A percentile compares a stretch with the other conserved stretches of the same genome.
Evolutionary conservation across 2,329 filamentous ascomycete species (phyloP).

Genomic region (Pezizomycotina sp.): DNA sequence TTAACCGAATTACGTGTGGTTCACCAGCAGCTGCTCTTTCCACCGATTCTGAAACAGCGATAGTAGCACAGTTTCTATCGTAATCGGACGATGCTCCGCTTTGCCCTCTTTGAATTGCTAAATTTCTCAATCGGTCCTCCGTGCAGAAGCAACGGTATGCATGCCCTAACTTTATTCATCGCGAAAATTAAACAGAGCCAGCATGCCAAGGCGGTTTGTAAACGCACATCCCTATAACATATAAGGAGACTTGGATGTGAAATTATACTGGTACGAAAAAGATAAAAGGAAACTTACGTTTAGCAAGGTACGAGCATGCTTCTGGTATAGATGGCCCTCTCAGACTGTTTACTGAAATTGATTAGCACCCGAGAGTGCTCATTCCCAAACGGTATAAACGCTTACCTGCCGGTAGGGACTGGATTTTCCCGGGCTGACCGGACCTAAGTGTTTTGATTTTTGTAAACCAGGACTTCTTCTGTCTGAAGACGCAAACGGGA

Average conservation of each 20-base stretch:
- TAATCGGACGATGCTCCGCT: constrained; percentile 45
- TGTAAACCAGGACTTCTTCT: too few species aligned
- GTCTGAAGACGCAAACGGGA: too few species aligned
- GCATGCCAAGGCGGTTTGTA: too few species aligned
- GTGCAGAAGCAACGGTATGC: constrained; percentile 93
- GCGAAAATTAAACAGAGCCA: background rate
- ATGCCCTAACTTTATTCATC: constrained; percentile 36
- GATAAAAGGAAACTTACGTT: constrained; percentile 26
- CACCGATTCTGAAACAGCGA: constrained; percentile 51
- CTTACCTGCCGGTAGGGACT: constrained; percentile 72
- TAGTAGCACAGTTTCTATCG: constrained; percentile 54
- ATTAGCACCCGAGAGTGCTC: too few species aligned
- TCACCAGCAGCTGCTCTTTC: constrained; percentile 53
- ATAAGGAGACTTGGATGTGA: background rate
- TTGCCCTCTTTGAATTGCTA: constrained; percentile 47
- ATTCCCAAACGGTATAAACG: too few species aligned
- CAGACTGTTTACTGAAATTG: too few species aligned
- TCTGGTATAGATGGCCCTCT: constrained; percentile 58
- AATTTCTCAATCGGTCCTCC: constrained; percentile 48
- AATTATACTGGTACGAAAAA: background rate
- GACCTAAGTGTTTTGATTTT: too few species aligned
- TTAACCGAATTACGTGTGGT: constrained; percentile 60
- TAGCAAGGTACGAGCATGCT: constrained; percentile 54
- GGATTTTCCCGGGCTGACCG: constrained; percentile 60
- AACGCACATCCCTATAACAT: background rate